These are phyloP conservation scores for Colletotrichum sojae DNA, from an alignment of 2,329 filamentous ascomycete genomes.

Conservation along the genomic window DNA sequence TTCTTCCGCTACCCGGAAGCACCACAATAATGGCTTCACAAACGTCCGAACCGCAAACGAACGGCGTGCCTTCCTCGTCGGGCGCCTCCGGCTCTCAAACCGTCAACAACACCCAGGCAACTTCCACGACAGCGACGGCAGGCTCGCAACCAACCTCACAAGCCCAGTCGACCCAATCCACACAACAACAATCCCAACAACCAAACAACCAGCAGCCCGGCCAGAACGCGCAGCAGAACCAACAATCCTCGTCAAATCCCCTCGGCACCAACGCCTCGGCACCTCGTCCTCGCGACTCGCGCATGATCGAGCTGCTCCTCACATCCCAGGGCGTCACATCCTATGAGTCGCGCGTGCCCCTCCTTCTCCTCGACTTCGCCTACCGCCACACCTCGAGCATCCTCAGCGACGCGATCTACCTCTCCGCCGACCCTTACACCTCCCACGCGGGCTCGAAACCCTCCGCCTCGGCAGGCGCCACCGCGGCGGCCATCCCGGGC, in stretches of 20 bases:
- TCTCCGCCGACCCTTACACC: conserved; percentile 78
- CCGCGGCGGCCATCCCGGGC: conserved; percentile 57
- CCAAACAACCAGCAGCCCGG: conserved; percentile 10
- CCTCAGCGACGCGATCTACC: conserved; percentile 78
- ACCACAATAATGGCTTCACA: conserved; percentile 47
- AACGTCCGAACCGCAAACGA: conserved; percentile 62
- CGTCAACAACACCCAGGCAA: conserved; percentile 53
- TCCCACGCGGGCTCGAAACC: conserved; percentile 68
- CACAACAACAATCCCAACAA: conserved; percentile 42
- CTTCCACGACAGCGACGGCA: conserved; percentile 45
- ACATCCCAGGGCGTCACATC: conserved; percentile 83
- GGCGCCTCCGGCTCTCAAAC: conserved; percentile 54
- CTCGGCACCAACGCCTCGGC: conserved; percentile 54
- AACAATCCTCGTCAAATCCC: conserved; percentile 30
- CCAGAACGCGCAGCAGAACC: conserved; percentile 20
- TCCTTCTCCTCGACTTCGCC: conserved; percentile 88
- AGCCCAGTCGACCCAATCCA: conserved; percentile 35
- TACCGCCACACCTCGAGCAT: conserved; percentile 85
- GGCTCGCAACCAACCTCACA: conserved; percentile 36
- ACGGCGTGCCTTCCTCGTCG: conserved; percentile 63
- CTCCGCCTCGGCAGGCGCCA: conserved; percentile 64
- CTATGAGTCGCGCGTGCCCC: conserved; percentile 86
- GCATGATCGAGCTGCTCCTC: conserved; percentile 84
- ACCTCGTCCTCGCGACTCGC: conserved; percentile 81
- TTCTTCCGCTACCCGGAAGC: not conserved